phyloP scores from a whole-genome alignment of 1,284 basidiomycete genomes.

The Boletus mariae region DNA sequence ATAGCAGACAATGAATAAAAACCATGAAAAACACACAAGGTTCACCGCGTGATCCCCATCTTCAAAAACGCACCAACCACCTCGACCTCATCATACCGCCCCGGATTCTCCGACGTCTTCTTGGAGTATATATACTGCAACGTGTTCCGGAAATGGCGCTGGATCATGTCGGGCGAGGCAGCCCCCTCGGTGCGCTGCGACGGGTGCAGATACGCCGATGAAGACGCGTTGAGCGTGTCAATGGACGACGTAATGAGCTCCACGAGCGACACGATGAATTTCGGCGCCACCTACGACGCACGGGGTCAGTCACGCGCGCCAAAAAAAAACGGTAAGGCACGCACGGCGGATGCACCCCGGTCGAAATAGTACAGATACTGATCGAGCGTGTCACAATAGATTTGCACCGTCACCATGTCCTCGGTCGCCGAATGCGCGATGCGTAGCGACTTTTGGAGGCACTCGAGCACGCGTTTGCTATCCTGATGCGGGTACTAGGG shows the following conservation, averaged over 20 bases:
- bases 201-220: constrained; percentile 73
- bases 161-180: constrained; percentile 88
- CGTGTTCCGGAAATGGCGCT: constrained; percentile 89
- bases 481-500: constrained; percentile 81
- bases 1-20: not conserved
- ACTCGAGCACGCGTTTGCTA: constrained; percentile 93
- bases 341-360: constrained; percentile 82
- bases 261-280: constrained; percentile 91
- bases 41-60: constrained; percentile 68
- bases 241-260: constrained; percentile 90
- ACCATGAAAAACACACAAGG: not conserved
- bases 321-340: constrained; percentile 23
- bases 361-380: constrained; percentile 94
- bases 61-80: constrained; percentile 82
- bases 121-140: constrained; percentile 76
- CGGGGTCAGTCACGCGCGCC: not conserved
- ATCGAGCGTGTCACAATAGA: constrained; percentile 92
- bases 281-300: constrained; percentile 69
- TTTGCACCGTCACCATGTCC: constrained; percentile 89
- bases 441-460: constrained; percentile 88
- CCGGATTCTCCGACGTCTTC: constrained; percentile 52
- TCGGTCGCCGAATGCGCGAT: constrained; percentile 94
- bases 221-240: constrained; percentile 63
- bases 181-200: constrained; percentile 85
- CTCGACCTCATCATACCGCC: constrained; percentile 82